A percentile compares a stretch with the other conserved stretches of the same genome.
Evolutionary conservation across 2,329 filamentous ascomycete genomes (phyloP).

Genomic region (Curvularia eragrostidis): DNA sequence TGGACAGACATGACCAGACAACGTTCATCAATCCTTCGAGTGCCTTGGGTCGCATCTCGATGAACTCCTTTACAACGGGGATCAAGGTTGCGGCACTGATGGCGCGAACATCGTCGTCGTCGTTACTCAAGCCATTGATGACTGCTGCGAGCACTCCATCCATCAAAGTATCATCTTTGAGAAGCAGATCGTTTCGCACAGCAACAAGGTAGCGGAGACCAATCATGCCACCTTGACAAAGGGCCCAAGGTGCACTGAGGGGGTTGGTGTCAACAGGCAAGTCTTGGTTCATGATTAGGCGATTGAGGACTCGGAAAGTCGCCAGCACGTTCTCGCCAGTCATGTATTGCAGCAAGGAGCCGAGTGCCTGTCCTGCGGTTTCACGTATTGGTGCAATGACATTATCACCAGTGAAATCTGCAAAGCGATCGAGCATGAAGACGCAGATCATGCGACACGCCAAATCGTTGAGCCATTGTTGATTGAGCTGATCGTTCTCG

Average conservation of each 20-base stretch:
- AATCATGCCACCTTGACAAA: constrained; percentile 98
- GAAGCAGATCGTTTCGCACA: constrained; percentile 87
- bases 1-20: constrained; percentile 96
- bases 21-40: constrained; percentile 87
- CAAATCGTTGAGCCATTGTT: constrained; percentile 88
- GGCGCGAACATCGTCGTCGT: constrained; percentile 93
- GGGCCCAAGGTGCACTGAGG: constrained; percentile 80
- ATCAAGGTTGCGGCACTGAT: constrained; percentile 98
- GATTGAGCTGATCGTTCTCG: constrained; percentile 82
- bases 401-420: constrained; percentile 96
- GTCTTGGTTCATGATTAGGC: constrained; percentile 91
- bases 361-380: constrained; percentile 91
- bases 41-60: constrained; percentile 78
- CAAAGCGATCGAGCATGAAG: constrained; percentile 96
- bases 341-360: constrained; percentile 85
- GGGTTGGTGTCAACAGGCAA: constrained; percentile 55
- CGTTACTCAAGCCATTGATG: constrained; percentile 91
- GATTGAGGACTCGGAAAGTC: constrained; percentile 83
- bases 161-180: constrained; percentile 83
- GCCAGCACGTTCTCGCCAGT: constrained; percentile 78
- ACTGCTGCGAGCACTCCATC: constrained; percentile 92
- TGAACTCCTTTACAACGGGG: constrained; percentile 94
- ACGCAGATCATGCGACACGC: constrained; percentile 95
- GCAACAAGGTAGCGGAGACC: constrained; percentile 94
- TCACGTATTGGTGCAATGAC: constrained; percentile 96